These are phyloP conservation scores for Penicillium canescens DNA, from an alignment of 495 filamentous ascomycete genomes.

Conservation along the genomic window DNA sequence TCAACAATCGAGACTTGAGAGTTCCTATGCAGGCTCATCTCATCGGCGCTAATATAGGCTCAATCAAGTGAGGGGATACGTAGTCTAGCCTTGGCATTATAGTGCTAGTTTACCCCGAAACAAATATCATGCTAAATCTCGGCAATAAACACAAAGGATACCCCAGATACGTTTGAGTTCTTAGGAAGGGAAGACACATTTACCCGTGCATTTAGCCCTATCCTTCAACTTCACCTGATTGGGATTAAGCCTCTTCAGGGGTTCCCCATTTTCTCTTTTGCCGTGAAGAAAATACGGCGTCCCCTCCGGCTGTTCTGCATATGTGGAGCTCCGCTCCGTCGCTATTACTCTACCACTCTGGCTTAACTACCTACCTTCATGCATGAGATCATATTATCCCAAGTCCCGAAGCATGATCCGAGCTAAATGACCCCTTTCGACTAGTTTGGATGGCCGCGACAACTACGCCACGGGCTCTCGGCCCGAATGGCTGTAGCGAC, in stretches of 20 bases:
- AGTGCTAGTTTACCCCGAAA: background rate
- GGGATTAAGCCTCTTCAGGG: constrained; percentile 1
- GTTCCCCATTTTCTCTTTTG: background rate
- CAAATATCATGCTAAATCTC: no score
- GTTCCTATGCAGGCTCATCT: no score
- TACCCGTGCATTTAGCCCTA: constrained; percentile 17
- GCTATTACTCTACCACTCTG: background rate
- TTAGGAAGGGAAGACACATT: background rate
- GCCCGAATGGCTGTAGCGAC: constrained; percentile 12
- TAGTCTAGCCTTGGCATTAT: background rate
- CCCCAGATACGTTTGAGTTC: background rate
- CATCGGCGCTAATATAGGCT: background rate
- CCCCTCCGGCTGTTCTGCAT: constrained; percentile 1
- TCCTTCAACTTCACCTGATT: background rate
- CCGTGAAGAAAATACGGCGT: constrained; percentile 14
- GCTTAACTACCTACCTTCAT: constrained; percentile 1
- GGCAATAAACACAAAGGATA: no score
- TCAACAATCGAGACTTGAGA: background rate
- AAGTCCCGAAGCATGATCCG: background rate
- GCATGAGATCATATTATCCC: background rate
- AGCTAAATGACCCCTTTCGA: background rate
- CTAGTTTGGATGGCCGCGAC: constrained; percentile 21
- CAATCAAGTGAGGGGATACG: constrained; percentile 1
- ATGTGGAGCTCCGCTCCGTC: background rate
- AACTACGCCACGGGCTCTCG: constrained; percentile 21